Base-by-base conservation (phyloP, 2,329 filamentous ascomycete genomes). In the Annulohypoxylon truncatum region DNA sequence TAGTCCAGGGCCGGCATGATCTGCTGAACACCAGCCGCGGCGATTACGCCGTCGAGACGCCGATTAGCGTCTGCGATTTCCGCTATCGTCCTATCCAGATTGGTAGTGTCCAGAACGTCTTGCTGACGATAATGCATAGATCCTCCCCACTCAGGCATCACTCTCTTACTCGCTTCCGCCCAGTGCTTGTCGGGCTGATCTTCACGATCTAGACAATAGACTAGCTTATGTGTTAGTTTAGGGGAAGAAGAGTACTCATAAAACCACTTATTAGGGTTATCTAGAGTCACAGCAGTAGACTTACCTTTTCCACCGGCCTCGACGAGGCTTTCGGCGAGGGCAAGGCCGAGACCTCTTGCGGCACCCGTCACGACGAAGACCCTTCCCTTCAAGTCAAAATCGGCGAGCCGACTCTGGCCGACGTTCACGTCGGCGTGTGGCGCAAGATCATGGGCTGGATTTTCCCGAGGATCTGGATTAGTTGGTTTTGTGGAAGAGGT, bases 341-440 rank as follows among this genome's bases (percentile, higher is more conserved):
- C 87, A 20, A 94, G 80, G n/a, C 91, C 91, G 12, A 94, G 83
- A 0, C 92, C 92, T 64, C 88, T 84, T 2, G 87, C 91, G 55
- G 86, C 91, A 20, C 92, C 91, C 2, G 90, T 91, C 3, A 94
- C 88, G 28, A 92, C 77, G 47, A 93, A 86, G 1, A 92, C 85
- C 72, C 89, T 90, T 66, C 87, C 86, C 18, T 82, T 82, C 44
- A 94, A 81, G 66, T 86, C 87, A 78, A 93, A 93, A 74, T 93
- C 91, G 8, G 88, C 86, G 57, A 91, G 76, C 6, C 73, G 71
- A 51, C 77, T 79, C 48, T 62, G 60, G 12, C 78, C 77, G 12
- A 79, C 71, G 15, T 77, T 74, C 20, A 69, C 68, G 50, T 63
- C 69, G 13, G 55, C 29, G 4, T 68, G 61, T 6, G 72, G 72